A percentile compares a stretch with the other conserved stretches of the same genome.
Conservation (phyloP, 2,329 filamentous ascomycete genomes). For the Aspergillus puulaauensis region DNA sequence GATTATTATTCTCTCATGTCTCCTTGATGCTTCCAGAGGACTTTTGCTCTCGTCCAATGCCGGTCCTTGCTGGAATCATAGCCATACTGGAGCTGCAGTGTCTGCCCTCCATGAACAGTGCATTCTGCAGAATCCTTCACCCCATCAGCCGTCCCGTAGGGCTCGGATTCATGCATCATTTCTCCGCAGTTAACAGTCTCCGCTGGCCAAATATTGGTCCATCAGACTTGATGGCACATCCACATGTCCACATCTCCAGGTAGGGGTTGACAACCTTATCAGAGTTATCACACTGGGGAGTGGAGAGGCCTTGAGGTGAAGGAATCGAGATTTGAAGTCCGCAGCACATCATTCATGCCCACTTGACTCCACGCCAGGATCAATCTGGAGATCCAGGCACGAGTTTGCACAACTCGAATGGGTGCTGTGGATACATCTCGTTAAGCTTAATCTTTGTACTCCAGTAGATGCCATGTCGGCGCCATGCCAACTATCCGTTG, state of each 20-base stretch:
- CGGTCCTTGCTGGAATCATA: not conserved
- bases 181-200: slow-evolving; percentile 26
- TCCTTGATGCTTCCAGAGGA: not conserved
- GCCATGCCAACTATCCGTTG: not conserved
- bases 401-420: not conserved
- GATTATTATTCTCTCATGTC: not conserved
- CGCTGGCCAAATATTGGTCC: slow-evolving; percentile 21
- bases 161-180: slow-evolving; percentile 19
- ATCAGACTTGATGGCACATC: slow-evolving; percentile 25
- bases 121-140: slow-evolving; percentile 8
- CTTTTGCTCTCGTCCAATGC: not conserved
- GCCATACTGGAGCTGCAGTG: too few species aligned
- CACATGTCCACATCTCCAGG: slow-evolving; percentile 25
- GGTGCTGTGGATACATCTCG: slow-evolving; percentile 6
- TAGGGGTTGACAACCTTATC: slow-evolving; percentile 25
- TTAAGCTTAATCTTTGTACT: slow-evolving; percentile 7
- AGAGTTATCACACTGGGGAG: slow-evolving; percentile 20
- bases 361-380: slow-evolving; percentile 22
- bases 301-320: slow-evolving; percentile 22
- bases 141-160: slow-evolving; percentile 13
- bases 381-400: slow-evolving; percentile 8
- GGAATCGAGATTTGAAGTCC: slow-evolving; percentile 6
- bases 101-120: not conserved
- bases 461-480: not conserved
- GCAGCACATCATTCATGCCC: slow-evolving; percentile 19